These are phyloP conservation scores for Marchantia polymorpha DNA, from an alignment of 225 moss, liverwort and hornwort genomes.

Conservation along the genomic window DNA sequence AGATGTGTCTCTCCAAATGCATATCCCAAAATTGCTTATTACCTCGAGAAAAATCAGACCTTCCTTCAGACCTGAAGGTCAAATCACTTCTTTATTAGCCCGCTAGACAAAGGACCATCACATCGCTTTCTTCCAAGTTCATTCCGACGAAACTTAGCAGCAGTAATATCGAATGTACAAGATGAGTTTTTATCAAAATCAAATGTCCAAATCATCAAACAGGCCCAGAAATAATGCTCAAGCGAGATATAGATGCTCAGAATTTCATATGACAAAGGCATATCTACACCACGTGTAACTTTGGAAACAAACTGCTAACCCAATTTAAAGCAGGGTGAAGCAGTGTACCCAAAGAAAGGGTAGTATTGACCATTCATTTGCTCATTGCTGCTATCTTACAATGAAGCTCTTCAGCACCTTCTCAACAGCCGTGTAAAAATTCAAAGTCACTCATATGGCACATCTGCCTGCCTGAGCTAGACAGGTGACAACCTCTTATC, in stretches of 20 bases:
- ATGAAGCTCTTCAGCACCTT: constrained; percentile 35
- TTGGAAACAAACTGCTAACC: constrained; percentile 20
- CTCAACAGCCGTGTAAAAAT: constrained; percentile 32
- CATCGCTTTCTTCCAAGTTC: no score
- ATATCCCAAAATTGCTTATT: no score
- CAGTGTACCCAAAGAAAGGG: constrained; percentile 40
- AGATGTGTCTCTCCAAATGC: no score
- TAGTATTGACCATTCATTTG: constrained; percentile 33
- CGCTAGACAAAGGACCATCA: no score
- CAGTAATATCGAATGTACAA: no score
- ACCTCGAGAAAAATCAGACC: no score
- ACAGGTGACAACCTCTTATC: constrained; percentile 31
- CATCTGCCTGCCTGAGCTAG: constrained; percentile 42
- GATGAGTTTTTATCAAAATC: no score
- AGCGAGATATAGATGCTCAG: background rate
- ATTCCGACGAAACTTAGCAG: no score
- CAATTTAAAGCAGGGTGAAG: constrained; percentile 26
- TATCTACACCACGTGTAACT: constrained; percentile 2
- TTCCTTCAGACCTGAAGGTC: no score
- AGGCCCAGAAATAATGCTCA: no score
- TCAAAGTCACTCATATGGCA: constrained; percentile 23
- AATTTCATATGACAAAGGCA: background rate
- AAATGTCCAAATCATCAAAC: no score
- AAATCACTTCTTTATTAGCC: no score
- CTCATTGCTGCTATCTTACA: constrained; percentile 51